Conservation (phyloP, 805 yeast species). For the Lipomyces starkeyi region DNA sequence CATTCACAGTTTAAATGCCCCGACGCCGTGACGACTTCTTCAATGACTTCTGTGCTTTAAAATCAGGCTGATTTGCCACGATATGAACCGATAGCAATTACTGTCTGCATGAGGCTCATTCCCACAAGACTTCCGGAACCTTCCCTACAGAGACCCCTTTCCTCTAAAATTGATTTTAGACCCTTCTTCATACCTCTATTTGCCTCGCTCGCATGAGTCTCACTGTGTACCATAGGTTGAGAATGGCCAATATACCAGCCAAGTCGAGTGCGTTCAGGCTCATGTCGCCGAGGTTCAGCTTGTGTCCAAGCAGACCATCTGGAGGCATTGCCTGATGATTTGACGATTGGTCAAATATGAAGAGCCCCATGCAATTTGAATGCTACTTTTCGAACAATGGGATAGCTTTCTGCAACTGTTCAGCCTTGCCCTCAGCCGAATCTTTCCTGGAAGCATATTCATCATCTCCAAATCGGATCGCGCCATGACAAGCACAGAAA, state of each 20-base stretch:
- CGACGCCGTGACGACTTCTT: neutral
- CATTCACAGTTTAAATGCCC: constrained; percentile 2
- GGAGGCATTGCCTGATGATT: neutral
- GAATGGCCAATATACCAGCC: neutral
- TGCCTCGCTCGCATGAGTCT: constrained; percentile 1
- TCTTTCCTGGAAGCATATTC: neutral
- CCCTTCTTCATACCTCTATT: neutral
- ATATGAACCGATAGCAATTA: neutral
- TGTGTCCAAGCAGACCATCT: neutral
- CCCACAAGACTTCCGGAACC: neutral
- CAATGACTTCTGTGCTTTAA: neutral
- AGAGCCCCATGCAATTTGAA: neutral
- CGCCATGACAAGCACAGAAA: too few species aligned
- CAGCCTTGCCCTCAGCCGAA: neutral
- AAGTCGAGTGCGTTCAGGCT: neutral
- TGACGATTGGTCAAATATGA: constrained; percentile 2
- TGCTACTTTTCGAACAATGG: neutral
- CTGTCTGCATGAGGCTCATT: neutral
- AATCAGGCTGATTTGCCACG: constrained; percentile 1
- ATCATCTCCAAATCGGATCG: too few species aligned
- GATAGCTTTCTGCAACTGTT: neutral
- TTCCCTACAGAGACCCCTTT: neutral
- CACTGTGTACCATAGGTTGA: too few species aligned
- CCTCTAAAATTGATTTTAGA: neutral
- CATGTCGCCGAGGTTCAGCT: neutral